A percentile compares a stretch with the other conserved stretches of the same genome.
Conservation (phyloP, 768 basidiomycete species). For the Polyporus arcularius region DNA sequence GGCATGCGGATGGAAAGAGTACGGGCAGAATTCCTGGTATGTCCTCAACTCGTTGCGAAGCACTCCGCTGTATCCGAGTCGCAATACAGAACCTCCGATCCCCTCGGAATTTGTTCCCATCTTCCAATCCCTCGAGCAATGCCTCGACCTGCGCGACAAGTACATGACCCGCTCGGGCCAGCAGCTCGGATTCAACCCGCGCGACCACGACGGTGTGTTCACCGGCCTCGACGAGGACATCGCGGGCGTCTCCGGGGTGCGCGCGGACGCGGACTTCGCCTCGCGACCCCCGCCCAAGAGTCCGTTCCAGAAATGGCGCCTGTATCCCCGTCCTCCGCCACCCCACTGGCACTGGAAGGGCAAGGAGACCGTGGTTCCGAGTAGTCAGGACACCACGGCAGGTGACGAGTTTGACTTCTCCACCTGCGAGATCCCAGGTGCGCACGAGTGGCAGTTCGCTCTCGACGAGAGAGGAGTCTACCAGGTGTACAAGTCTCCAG, state of each 20-base stretch:
- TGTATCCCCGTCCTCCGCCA: conserved; percentile 91
- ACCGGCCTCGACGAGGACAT: conserved; percentile 62
- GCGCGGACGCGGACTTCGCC: conserved; percentile 55
- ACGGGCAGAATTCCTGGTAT: conserved; percentile 10
- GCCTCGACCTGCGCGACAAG: conserved; percentile 92
- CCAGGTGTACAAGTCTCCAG: conserved; percentile 66
- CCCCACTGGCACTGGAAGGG: conserved; percentile 93
- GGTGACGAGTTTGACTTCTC: conserved; percentile 66
- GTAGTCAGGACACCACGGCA: conserved; percentile 27
- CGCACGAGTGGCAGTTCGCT: conserved; percentile 60
- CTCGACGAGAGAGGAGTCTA: conserved; percentile 90
- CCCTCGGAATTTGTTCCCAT: conserved; percentile 37
- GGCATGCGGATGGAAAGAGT: conserved; percentile 2
- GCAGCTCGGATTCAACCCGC: conserved; percentile 92
- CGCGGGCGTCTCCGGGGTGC: conserved; percentile 66
- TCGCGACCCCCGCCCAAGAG: conserved; percentile 28
- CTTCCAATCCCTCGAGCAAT: conserved; percentile 75
- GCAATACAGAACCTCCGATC: conserved; percentile 24
- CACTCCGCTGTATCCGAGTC: neutral
- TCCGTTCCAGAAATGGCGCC: conserved; percentile 70
- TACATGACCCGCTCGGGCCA: conserved; percentile 89
- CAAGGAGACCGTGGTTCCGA: conserved; percentile 35
- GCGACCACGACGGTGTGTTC: conserved; percentile 84
- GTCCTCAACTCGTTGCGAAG: conserved; percentile 4
- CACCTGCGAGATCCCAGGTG: conserved; percentile 74